Evolutionary conservation across 1,284 basidiomycete species (phyloP), one percentile per base, ranked within the genome.

Genomic region (Apiotrichum porosum): DNA sequence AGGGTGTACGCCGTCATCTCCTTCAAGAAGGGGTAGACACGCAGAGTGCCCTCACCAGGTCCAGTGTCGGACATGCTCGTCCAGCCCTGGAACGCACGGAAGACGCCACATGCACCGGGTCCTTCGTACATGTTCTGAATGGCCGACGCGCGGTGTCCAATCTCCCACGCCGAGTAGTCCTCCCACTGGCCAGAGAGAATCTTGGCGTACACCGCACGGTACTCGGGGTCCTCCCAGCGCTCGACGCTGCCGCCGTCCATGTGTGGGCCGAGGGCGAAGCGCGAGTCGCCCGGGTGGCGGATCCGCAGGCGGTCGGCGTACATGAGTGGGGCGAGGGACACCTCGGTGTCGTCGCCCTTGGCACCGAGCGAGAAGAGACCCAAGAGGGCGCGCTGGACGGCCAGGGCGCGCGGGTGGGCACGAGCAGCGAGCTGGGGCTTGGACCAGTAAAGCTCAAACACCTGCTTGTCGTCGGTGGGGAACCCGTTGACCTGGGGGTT

Each of bases 301-400:
- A 90, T 84, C 1, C 86, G 77, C 19, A 90, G 72, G 10, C 87
- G 77, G 68, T 90, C 88, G 46, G 81, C 84, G 68, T 90, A 90
- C 1, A 80, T 79, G 18, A 90, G 69, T 0, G 85, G 84, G 8
- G 67, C 61, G 22, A 86, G 76, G 46, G 78, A 78, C 34, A 83
- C 72, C 15, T 80, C 78, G 1, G 42, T 19, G 1, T 43, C 36
- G 13, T 80, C 76, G 2, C 65, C 69, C n/a, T 63, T 47, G 1
- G 76, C 21, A 65, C 51, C 75, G 10, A 39, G 22, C 9, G 75
- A 68, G 79, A 83, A 86, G 19, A 86, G 76, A 5, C 75, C 75
- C n/a, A 83, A 75, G 10, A 87, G 75, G 8, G 75, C 76, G 33
- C 70, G 71, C 42, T 72, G 69, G 10, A 64, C 78, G 15, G 78